Conservation (phyloP, 179 eudicot genomes). For the Patellifolia procumbens region DNA sequence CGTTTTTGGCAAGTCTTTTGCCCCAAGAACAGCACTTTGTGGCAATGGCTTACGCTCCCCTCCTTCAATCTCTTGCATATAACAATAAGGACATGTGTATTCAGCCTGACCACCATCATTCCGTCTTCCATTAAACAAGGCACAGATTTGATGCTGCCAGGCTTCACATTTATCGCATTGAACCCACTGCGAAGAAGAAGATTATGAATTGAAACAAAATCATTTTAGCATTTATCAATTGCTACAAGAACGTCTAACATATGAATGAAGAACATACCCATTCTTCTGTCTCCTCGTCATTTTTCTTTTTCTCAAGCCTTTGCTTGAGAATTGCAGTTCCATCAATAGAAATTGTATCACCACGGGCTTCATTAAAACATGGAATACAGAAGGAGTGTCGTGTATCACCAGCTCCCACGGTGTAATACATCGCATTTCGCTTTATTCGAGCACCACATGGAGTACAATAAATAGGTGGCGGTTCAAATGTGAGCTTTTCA, state of each 20-base stretch:
- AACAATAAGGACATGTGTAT: constrained; percentile 97
- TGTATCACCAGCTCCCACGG: constrained; percentile 81
- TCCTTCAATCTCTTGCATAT: constrained; percentile 73
- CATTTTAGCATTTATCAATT: not conserved
- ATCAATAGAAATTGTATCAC: constrained; percentile 73
- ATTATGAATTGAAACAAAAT: constrained; percentile 11
- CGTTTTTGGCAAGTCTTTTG: constrained; percentile 92
- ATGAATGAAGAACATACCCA: constrained; percentile 52
- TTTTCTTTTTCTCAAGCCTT: constrained; percentile 89
- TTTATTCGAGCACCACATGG: constrained; percentile 93
- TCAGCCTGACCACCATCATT: constrained; percentile 98
- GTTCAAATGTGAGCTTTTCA: constrained; percentile 94
- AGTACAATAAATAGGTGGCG: constrained; percentile 90
- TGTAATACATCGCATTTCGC: constrained; percentile 91
- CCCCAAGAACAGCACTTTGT: constrained; percentile 98
- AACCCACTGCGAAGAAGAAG: constrained; percentile 79
- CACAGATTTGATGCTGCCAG: constrained; percentile 99
- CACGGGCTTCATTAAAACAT: constrained; percentile 91
- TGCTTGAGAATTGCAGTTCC: constrained; percentile 64
- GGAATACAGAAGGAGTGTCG: constrained; percentile 83
- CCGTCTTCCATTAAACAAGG: constrained; percentile 90
- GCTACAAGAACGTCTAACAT: constrained; percentile 5
- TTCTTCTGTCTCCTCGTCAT: constrained; percentile 99
- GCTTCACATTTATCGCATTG: constrained; percentile 99
- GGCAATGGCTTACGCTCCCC: constrained; percentile 91